Percentiles rank a stretch among this genome's conserved stretches.
phyloP scores from a whole-genome alignment of 2,329 filamentous ascomycete species.

The Fusarium compactum region DNA sequence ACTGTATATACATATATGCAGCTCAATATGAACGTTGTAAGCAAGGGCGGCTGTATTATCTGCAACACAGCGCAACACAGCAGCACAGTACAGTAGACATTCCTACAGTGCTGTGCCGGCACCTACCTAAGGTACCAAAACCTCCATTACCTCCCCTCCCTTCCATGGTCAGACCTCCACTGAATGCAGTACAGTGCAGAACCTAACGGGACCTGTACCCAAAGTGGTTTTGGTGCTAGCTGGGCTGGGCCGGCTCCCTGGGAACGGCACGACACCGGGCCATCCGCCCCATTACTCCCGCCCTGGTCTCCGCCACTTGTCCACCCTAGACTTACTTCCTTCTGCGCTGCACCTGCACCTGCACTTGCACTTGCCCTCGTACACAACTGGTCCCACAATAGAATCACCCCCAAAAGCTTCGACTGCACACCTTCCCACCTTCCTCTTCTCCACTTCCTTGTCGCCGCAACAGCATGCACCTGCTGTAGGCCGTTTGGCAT shows the following conservation, averaged over 20 bases:
- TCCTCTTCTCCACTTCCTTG: conserved; percentile 27
- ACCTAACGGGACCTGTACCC: conserved; percentile 18
- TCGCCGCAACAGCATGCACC: conserved; percentile 25
- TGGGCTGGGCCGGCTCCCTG: conserved; percentile 50
- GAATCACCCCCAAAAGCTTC: conserved; percentile 15
- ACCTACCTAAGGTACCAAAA: neutral
- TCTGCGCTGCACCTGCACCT: conserved; percentile 33
- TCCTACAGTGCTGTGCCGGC: no score
- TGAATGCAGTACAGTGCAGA: conserved; percentile 16
- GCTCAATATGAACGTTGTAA: neutral
- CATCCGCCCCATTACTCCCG: conserved; percentile 55
- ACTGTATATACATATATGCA: neutral
- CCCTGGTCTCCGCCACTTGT: conserved; percentile 49
- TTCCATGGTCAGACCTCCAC: neutral
- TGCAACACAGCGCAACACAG: neutral
- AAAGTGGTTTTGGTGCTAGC: conserved; percentile 39
- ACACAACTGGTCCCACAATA: neutral
- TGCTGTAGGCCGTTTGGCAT: conserved; percentile 10
- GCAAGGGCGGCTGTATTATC: neutral
- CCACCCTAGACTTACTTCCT: conserved; percentile 41
- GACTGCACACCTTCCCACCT: neutral
- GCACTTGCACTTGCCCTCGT: conserved; percentile 22
- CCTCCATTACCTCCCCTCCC: neutral
- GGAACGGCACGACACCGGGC: conserved; percentile 56
- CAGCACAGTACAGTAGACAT: neutral